Evolutionary conservation across 208 protist genomes (phyloP), one percentile per base, ranked within the genome.

Genomic region (Leishmania arabica): DNA sequence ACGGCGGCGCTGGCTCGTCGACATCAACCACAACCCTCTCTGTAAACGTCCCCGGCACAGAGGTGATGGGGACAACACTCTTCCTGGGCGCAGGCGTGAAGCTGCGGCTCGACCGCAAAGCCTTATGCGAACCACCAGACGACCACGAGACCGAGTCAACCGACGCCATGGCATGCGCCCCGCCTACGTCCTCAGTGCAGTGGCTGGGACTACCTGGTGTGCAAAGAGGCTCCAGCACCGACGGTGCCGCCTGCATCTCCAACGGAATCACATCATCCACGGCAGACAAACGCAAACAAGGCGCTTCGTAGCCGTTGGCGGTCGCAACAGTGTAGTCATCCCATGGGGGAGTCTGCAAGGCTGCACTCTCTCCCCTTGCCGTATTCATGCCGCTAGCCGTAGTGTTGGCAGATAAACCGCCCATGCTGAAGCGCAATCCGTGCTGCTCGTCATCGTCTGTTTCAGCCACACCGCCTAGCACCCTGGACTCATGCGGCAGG

Each of bases 191-290:
- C 49, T 34, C 40, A 53, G 15, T 2, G 19, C 2, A 34, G 15
- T 47, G 2, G 42, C 68, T 72, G 37, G 24, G 68, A n/a, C 68
- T n/a, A 9, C 68, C 68, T 2, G 37, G 68, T 34, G 68, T 15
- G 42, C 42, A 31, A 15, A 72, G 42, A 6, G 5, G 34, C 7
- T 27, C 40, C 15, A 15, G 24, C 34, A 31, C 24, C 42, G 68
- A 45, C 42, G 37, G 42, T 45, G 42, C 68, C 42, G 0, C 68
- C 42, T 51, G 64, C 68, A 60, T 5, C 13, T 56, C 54, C n/a
- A 85, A 73, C 24, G 79, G 81, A 3, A 85, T 62, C 13, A 82
- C 80, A 42, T 91, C 84, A 47, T 84, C 84, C 13, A 86, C 77
- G 7, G 84, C 77, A 19, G 71, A 47, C 5, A 79, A 79, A 34